These are phyloP conservation scores for Sistotremastrum suecicum DNA, from an alignment of 768 basidiomycete species.

Conservation along the genomic window DNA sequence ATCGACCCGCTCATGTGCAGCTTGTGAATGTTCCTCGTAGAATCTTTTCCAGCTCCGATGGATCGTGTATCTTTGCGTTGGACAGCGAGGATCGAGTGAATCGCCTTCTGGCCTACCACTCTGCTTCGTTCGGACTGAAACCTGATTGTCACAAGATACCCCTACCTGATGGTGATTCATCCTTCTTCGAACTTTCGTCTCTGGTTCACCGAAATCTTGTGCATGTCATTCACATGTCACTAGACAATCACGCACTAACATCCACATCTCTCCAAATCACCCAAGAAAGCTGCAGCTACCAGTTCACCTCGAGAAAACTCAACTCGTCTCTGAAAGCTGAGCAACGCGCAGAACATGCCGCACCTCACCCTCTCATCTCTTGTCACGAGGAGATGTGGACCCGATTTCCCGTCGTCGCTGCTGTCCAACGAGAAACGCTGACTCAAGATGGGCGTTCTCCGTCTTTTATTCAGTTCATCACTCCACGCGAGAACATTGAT, in stretches of 20 bases:
- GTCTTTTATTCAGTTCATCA: conserved; percentile 27
- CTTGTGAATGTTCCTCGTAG: conserved; percentile 20
- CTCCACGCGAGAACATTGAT: conserved; percentile 19
- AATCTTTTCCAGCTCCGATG: conserved; percentile 37
- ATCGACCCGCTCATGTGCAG: conserved; percentile 28
- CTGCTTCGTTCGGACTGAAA: conserved; percentile 20
- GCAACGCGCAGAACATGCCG: too few species aligned
- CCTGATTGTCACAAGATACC: too few species aligned
- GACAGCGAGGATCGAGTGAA: conserved; percentile 11
- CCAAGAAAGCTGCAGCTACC: conserved; percentile 39
- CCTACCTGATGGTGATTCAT: too few species aligned
- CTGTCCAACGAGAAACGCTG: conserved; percentile 29
- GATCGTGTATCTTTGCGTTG: conserved; percentile 32
- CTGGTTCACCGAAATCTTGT: conserved; percentile 26
- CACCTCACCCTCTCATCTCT: conserved; percentile 33
- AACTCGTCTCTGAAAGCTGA: too few species aligned
- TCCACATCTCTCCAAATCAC: conserved; percentile 40
- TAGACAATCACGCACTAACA: conserved; percentile 14
- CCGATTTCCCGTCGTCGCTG: conserved; percentile 42
- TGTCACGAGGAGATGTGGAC: conserved; percentile 46
- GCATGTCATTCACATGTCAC: conserved; percentile 29
- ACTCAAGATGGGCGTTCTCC: too few species aligned
- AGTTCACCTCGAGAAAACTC: conserved; percentile 19
- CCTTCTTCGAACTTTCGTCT: conserved; percentile 23
- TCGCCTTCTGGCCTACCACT: conserved; percentile 32